Conservation (phyloP, 108 stramenopile genomes). For the Conticribra guillardii region DNA sequence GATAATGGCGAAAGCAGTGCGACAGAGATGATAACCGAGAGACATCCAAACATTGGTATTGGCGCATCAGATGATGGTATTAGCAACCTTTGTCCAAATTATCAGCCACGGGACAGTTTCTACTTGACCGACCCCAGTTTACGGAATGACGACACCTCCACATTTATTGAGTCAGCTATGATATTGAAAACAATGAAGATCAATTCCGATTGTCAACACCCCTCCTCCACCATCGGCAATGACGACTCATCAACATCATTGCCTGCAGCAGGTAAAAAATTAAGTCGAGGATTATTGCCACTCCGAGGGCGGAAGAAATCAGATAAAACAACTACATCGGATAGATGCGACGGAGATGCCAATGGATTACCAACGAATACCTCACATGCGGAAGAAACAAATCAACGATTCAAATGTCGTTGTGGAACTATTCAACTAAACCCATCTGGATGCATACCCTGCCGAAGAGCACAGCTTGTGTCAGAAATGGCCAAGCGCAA, state of each 20-base stretch:
- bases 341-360: slow-evolving; percentile 9
- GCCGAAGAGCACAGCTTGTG: slow-evolving; percentile 68
- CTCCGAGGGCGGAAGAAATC: slow-evolving; percentile 48
- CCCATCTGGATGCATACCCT: slow-evolving; percentile 69
- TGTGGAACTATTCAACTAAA: slow-evolving; percentile 59
- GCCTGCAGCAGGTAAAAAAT: slow-evolving; percentile 25
- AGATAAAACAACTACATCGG: too few relatives aligned
- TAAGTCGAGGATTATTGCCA: slow-evolving; percentile 31
- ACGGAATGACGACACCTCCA: slow-evolving; percentile 69
- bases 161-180: slow-evolving; percentile 69
- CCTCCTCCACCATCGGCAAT: too few relatives aligned
- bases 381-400: background rate
- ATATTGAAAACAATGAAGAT: background rate
- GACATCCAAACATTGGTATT: background rate
- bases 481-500: slow-evolving; percentile 63
- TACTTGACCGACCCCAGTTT: slow-evolving; percentile 57
- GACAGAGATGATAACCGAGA: background rate
- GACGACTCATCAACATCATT: slow-evolving; percentile 8
- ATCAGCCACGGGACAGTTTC: slow-evolving; percentile 34
- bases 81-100: slow-evolving; percentile 30
- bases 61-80: background rate
- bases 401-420: slow-evolving; percentile 58
- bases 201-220: too few relatives aligned
- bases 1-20: background rate
- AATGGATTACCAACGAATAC: background rate